A percentile compares a stretch with the other conserved stretches of the same genome.
Conservation (phyloP, 2,329 filamentous ascomycete species). For the Leptographium procerum region DNA sequence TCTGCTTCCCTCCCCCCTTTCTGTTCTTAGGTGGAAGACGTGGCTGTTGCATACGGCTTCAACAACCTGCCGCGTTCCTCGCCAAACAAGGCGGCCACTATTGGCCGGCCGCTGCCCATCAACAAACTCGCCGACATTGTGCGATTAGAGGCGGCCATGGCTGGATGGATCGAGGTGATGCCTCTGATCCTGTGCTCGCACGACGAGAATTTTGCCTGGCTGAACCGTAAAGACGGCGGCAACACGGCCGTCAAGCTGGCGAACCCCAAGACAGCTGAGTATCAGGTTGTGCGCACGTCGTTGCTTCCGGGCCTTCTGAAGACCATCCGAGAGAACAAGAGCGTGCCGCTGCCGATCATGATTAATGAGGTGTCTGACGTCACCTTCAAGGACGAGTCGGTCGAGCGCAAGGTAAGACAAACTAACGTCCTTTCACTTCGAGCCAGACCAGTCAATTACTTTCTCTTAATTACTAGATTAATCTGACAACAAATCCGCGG, state of each 20-base stretch:
- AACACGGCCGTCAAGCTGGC: constrained; percentile 72
- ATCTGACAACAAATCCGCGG: background rate
- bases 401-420: constrained; percentile 62
- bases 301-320: constrained; percentile 81
- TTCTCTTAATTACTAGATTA: background rate
- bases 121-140: constrained; percentile 95
- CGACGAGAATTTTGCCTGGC: constrained; percentile 94
- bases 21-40: constrained; percentile 69
- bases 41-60: constrained; percentile 94
- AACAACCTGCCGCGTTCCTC: constrained; percentile 85
- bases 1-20: background rate
- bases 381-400: constrained; percentile 71
- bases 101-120: constrained; percentile 76
- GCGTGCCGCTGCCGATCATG: constrained; percentile 77
- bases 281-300: constrained; percentile 83
- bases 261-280: constrained; percentile 88
- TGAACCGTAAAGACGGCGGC: constrained; percentile 83
- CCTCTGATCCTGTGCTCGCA: constrained; percentile 93
- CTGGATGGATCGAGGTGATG: constrained; percentile 93
- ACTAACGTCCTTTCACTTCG: too few species aligned
- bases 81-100: constrained; percentile 73
- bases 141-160: constrained; percentile 78
- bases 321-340: constrained; percentile 88
- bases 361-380: constrained; percentile 89
- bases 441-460: too few species aligned